These are phyloP conservation scores for Aspergillus baeticus DNA, from an alignment of 495 filamentous ascomycete genomes.

Conservation along the genomic window DNA sequence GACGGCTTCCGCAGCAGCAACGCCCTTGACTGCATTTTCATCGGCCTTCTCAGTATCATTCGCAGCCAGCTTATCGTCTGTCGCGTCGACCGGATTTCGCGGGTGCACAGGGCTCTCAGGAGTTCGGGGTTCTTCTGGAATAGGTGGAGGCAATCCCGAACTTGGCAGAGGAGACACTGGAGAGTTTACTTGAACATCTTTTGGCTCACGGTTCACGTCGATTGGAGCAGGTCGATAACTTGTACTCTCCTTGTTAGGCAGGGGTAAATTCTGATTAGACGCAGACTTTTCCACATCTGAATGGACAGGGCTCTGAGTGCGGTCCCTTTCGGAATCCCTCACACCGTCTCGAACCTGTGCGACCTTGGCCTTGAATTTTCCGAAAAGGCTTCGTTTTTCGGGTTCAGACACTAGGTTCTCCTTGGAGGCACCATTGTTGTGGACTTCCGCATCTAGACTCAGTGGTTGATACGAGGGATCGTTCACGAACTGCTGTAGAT, in stretches of 20 bases:
- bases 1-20: neutral
- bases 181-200: conserved; percentile 24
- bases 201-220: conserved; percentile 27
- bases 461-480: conserved; percentile 42
- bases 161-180: conserved; percentile 36
- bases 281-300: conserved; percentile 31
- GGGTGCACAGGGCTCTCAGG: conserved; percentile 26
- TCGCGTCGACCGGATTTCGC: neutral
- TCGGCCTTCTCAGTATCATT: neutral
- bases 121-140: conserved; percentile 41
- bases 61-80: neutral
- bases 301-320: conserved; percentile 51
- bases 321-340: conserved; percentile 57
- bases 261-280: conserved; percentile 29
- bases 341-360: conserved; percentile 70
- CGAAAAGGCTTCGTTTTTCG: conserved; percentile 69
- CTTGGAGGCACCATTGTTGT: conserved; percentile 30
- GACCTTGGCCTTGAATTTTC: conserved; percentile 83
- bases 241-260: conserved; percentile 13
- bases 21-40: conserved; percentile 7
- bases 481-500: conserved; percentile 28
- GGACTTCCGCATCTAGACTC: conserved; percentile 37
- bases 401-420: conserved; percentile 43
- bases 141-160: conserved; percentile 36
- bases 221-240: conserved; percentile 25